Percentiles rank a stretch among this genome's conserved stretches.
Evolutionary conservation across 768 basidiomycete species (phyloP).

Genomic region (Cyathus striatus): DNA sequence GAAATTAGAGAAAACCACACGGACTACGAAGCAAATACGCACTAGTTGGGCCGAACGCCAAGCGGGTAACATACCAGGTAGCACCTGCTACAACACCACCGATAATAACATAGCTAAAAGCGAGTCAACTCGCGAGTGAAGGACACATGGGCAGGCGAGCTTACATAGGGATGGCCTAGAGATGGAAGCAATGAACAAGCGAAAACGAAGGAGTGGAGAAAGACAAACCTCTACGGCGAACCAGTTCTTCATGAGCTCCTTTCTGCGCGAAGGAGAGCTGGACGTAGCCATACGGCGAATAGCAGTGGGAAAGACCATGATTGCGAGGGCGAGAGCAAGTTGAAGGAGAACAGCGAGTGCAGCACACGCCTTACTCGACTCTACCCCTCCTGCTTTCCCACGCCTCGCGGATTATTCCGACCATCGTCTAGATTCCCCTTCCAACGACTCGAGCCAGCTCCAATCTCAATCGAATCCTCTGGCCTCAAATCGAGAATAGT

Average conservation of each 20-base stretch:
- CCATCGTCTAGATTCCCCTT: not conserved
- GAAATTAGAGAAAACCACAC: not conserved
- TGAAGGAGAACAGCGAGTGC: conserved; percentile 5
- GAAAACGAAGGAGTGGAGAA: not conserved
- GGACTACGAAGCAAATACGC: conserved; percentile 11
- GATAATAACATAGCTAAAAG: conserved; percentile 42
- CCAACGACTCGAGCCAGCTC: not conserved
- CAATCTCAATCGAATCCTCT: conserved; percentile 3
- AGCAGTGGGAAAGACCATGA: conserved; percentile 15
- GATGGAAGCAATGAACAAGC: not conserved
- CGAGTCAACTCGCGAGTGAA: conserved; percentile 1
- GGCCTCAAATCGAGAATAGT: not conserved
- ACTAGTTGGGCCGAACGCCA: conserved; percentile 58
- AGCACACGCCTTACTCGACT: conserved; percentile 4
- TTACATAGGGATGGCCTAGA: conserved; percentile 50
- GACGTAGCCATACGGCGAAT: not conserved
- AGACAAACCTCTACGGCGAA: conserved; percentile 63
- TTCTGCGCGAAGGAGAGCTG: conserved; percentile 20
- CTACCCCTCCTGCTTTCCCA: conserved; percentile 20
- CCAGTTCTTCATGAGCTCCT: conserved; percentile 56
- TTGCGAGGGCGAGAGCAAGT: conserved; percentile 8
- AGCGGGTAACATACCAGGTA: conserved; percentile 59
- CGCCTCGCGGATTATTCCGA: conserved; percentile 29
- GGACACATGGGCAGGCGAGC: conserved; percentile 7
- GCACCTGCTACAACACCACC: conserved; percentile 53